Evolutionary conservation across 1,284 basidiomycete species (phyloP).

Genomic region (Ustilago sp.): DNA sequence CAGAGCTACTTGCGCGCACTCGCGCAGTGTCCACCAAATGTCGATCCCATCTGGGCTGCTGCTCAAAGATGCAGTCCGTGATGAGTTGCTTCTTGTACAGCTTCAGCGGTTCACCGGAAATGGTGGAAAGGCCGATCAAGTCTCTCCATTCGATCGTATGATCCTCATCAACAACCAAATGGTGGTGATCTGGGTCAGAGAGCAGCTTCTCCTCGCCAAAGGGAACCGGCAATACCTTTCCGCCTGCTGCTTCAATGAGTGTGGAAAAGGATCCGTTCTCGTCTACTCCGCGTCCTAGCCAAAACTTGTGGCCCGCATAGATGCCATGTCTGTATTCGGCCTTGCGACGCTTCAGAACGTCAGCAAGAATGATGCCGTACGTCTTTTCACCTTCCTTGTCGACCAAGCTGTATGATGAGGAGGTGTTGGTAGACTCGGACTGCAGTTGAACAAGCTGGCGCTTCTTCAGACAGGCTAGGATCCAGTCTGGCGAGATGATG

Average conservation of each 20-base stretch:
- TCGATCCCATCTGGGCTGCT: conserved; percentile 40
- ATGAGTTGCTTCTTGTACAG: conserved; percentile 41
- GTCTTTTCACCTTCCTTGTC: conserved; percentile 33
- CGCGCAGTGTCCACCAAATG: conserved; percentile 19
- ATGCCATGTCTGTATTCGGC: conserved; percentile 23
- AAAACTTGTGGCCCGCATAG: conserved; percentile 42
- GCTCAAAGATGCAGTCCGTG: conserved; percentile 40
- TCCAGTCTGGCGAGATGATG: conserved; percentile 43
- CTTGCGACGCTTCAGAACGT: conserved; percentile 27
- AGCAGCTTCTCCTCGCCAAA: conserved; percentile 33
- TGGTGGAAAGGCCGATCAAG: conserved; percentile 20
- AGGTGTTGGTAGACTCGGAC: background rate
- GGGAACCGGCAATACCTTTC: conserved; percentile 18
- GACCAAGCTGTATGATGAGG: conserved; percentile 7
- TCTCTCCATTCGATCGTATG: conserved; percentile 31
- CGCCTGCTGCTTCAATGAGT: conserved; percentile 41
- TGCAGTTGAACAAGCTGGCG: conserved; percentile 4
- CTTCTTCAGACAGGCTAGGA: conserved; percentile 32
- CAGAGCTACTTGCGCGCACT: conserved; percentile 4
- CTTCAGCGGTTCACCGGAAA: conserved; percentile 23
- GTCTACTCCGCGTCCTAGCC: conserved; percentile 43
- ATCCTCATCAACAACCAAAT: conserved; percentile 32
- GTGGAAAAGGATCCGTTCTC: conserved; percentile 24
- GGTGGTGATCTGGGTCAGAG: conserved; percentile 28
- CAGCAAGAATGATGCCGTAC: conserved; percentile 32